phyloP scores from a whole-genome alignment of 441 rosid species.

The Macaranga tanarius region DNA sequence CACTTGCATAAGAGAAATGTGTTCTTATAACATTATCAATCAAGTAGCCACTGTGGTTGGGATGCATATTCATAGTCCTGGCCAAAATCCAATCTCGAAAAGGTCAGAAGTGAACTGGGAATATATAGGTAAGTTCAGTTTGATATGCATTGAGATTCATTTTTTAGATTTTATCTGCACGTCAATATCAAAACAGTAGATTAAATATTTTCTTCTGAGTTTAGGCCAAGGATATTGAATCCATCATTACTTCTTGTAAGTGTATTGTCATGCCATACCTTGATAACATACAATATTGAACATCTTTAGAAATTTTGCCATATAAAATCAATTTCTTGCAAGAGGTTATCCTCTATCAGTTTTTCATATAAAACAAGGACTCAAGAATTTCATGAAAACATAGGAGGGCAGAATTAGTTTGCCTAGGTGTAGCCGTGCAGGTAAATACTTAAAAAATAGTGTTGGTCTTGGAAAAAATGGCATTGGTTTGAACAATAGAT shows the following conservation, averaged over 20 bases:
- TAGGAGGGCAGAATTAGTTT: neutral
- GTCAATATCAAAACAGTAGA: neutral
- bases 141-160: neutral
- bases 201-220: neutral
- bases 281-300: neutral
- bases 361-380: neutral
- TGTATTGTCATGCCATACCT: neutral
- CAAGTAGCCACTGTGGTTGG: neutral
- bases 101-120: neutral
- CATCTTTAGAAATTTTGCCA: neutral
- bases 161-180: neutral
- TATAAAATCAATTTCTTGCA: too few species aligned
- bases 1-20: neutral
- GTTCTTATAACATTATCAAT: neutral
- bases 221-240: neutral
- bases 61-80: neutral
- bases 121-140: neutral
- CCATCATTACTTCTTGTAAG: neutral
- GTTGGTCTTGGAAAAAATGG: neutral
- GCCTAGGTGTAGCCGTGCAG: neutral
- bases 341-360: neutral
- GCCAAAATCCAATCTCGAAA: neutral
- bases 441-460: neutral
- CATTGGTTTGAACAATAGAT: neutral
- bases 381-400: neutral